These are phyloP conservation scores for Nemania sp. DNA, from an alignment of 2,329 filamentous ascomycete genomes.

Conservation along the genomic window DNA sequence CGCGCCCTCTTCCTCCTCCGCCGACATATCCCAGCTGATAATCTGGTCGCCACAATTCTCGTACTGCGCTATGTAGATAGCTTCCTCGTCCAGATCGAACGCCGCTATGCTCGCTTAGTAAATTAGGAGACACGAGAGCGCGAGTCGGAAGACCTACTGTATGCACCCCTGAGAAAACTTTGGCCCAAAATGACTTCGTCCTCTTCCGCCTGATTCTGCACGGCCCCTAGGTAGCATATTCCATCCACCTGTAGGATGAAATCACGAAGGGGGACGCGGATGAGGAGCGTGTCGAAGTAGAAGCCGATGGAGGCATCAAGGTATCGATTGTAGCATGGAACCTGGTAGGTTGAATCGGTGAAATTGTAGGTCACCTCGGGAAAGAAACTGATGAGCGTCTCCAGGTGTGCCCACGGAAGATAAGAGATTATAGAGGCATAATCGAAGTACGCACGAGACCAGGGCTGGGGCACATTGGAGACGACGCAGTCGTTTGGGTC, in stretches of 20 bases:
- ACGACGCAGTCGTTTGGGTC: slow-evolving; percentile 22
- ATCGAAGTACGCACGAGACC: slow-evolving; percentile 21
- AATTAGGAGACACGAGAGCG: background rate
- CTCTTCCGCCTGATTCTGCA: background rate
- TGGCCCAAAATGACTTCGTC: slow-evolving; percentile 21
- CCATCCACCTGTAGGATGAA: slow-evolving; percentile 25
- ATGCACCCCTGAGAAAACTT: slow-evolving; percentile 28
- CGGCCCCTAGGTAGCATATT: slow-evolving; percentile 22
- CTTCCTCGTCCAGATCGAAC: slow-evolving; percentile 27
- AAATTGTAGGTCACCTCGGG: slow-evolving; percentile 17
- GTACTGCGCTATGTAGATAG: slow-evolving; percentile 31
- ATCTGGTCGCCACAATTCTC: slow-evolving; percentile 27
- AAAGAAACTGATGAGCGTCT: slow-evolving; percentile 13
- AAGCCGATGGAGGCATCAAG: slow-evolving; percentile 28
- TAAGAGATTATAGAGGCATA: slow-evolving; percentile 19
- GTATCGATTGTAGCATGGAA: slow-evolving; percentile 25
- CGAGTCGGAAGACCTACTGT: slow-evolving; percentile 18
- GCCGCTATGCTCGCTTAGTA: slow-evolving; percentile 22
- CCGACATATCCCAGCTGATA: slow-evolving; percentile 19
- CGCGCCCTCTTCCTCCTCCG: slow-evolving; percentile 7
- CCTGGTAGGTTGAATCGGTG: slow-evolving; percentile 17
- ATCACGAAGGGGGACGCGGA: slow-evolving; percentile 27
- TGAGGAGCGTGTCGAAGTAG: slow-evolving; percentile 20
- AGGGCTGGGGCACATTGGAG: background rate
- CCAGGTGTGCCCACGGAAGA: slow-evolving; percentile 18